Conservation (phyloP, 129 eudicot genomes). For the Glebionis coronaria region DNA sequence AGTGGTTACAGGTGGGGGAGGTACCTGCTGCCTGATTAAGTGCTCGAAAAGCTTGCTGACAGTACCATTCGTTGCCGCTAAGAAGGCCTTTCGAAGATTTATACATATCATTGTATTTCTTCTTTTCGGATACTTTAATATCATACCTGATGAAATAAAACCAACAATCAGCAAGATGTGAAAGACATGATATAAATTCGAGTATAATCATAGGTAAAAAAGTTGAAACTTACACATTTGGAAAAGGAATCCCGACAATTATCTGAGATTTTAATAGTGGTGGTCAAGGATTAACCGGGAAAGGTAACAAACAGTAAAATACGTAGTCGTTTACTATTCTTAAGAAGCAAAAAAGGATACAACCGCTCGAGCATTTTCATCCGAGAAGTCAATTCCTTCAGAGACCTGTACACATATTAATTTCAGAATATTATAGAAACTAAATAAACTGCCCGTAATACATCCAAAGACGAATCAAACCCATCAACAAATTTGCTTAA, state of each 20-base stretch:
- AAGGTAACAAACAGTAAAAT: background rate
- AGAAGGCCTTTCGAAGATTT: constrained; percentile 65
- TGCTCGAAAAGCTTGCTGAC: constrained; percentile 94
- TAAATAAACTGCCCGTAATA: background rate
- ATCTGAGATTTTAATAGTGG: constrained; percentile 60
- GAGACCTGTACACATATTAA: constrained; percentile 58
- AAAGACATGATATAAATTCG: too few species aligned
- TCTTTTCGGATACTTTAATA: constrained; percentile 80
- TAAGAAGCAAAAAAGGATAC: constrained; percentile 67
- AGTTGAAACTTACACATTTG: constrained; percentile 64
- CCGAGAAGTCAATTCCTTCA: constrained; percentile 97
- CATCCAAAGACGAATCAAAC: too few species aligned
- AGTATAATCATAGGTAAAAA: background rate
- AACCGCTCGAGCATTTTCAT: constrained; percentile 93
- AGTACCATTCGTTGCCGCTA: constrained; percentile 90
- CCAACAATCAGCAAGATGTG: constrained; percentile 18
- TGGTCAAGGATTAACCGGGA: constrained; percentile 26
- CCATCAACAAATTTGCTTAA: background rate
- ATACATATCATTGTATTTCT: constrained; percentile 67
- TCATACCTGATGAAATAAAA: constrained; percentile 51
- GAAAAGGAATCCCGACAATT: constrained; percentile 95
- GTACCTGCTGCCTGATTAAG: constrained; percentile 98
- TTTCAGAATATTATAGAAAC: background rate
- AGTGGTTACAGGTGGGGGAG: background rate
- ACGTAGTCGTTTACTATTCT: constrained; percentile 4